phyloP scores from a whole-genome alignment of 2,329 filamentous ascomycete genomes.

The Talaromyces sp. region DNA sequence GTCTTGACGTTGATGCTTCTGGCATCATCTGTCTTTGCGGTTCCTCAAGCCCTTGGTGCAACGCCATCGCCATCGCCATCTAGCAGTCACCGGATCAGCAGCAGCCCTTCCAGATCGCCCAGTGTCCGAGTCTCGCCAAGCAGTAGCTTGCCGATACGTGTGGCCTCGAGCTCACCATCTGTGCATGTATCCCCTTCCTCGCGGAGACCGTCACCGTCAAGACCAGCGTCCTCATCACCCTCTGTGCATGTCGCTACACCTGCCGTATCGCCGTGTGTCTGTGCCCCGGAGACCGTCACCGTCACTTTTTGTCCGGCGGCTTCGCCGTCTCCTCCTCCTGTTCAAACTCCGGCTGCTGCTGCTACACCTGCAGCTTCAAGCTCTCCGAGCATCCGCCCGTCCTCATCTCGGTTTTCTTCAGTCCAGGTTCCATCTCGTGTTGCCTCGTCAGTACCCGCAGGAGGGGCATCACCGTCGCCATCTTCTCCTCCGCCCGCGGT shows the following conservation, averaged over 20 bases:
- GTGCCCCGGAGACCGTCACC: background rate
- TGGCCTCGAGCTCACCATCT: background rate
- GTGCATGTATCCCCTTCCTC: background rate
- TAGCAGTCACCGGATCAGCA: background rate
- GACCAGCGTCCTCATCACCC: background rate
- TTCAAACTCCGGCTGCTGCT: background rate
- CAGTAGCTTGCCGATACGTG: background rate
- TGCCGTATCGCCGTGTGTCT: background rate
- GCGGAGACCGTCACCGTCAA: background rate
- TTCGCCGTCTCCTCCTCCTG: background rate
- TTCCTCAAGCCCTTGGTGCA: slow-evolving; percentile 1
- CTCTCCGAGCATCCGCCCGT: background rate
- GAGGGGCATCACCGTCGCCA: background rate
- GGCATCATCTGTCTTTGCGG: slow-evolving; percentile 7
- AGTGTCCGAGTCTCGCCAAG: background rate
- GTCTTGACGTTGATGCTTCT: background rate
- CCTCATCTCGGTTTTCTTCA: background rate
- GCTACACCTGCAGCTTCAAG: background rate
- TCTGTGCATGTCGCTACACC: background rate
- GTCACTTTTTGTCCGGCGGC: background rate
- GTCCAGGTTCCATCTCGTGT: background rate
- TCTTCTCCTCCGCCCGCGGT: background rate
- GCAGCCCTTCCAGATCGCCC: background rate
- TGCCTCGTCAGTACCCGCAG: background rate
- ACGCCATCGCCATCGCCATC: background rate